Evolutionary conservation across 2,329 filamentous ascomycete species (phyloP), one percentile per base, ranked within the genome.

Genomic region (Phialophora verrucosa): DNA sequence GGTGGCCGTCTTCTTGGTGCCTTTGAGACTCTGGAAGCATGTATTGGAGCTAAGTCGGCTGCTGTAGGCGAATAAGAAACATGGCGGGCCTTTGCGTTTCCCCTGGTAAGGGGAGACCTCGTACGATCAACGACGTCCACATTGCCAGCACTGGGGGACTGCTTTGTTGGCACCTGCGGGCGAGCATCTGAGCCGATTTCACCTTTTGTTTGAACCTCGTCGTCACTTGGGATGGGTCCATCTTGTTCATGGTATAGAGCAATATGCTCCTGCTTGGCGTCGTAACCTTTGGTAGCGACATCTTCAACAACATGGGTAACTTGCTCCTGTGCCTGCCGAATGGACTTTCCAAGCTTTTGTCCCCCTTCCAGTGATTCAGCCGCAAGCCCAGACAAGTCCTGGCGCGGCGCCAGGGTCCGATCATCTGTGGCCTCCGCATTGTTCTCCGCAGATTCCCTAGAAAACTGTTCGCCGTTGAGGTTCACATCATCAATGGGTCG

Each of bases 21-120:
- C 56, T 58, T 62, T 31, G 59, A 53, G 49, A 54, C 25, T 27
- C 49, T 54, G 8, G 31, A 23, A 25, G 38, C 47, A 31, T 62
- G 23, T 8, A 44, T n/a, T 3, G 59, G 49, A 23, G 32, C 31
- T n/a, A 23, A 7, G 32, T 20, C 57, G 20, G 25, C 14, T 5
- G 14, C 20, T 17, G 17, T n/a, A 8, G 14, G 38, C 17, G 38
- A 44, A 8, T 20, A 17, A n/a, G 6, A 4, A n/a, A 20, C 5
- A 20, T n/a, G 17, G 38, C n/a, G 17, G 17, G 38, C 7, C 17
- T 25, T 25, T n/a, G 27, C 10, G 10, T 27, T 51, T 51, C 20
- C 49, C 38, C 14, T 44, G 17, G 14, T 6, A n/a, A n/a, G n/a
- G 17, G 38, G 49, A 23, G 49, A 51, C 10, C 14, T 20, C 27